Conservation (phyloP, 176 grass and related monocot genomes). For the Oryza officinalis region DNA sequence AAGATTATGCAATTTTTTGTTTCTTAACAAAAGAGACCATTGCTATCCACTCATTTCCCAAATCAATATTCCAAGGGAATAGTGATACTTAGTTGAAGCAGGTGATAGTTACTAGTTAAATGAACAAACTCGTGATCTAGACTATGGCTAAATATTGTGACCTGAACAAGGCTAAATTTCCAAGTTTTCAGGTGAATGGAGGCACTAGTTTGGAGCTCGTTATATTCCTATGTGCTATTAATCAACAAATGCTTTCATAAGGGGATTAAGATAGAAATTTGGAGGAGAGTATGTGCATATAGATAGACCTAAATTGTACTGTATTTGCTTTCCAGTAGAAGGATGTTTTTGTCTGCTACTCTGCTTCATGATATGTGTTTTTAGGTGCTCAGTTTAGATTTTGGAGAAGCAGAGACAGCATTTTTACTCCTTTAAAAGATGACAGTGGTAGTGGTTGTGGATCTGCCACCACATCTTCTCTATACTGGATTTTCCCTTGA, state of each 20-base stretch:
- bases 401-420: constrained; percentile 9
- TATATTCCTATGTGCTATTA: background rate
- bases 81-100: constrained; percentile 1
- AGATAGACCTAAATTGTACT: constrained; percentile 1
- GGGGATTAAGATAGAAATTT: constrained; percentile 10
- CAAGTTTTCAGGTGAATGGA: constrained; percentile 20
- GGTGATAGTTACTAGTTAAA: constrained; percentile 16
- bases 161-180: constrained; percentile 7
- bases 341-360: constrained; percentile 10
- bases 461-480: background rate
- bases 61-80: background rate
- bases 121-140: background rate
- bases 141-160: background rate
- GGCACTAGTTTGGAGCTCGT: background rate
- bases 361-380: constrained; percentile 22
- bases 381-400: background rate
- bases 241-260: background rate
- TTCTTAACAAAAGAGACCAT: background rate
- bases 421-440: background rate
- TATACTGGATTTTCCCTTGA: background rate
- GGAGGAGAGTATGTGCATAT: constrained; percentile 9
- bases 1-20: background rate
- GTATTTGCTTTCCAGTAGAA: constrained; percentile 16
- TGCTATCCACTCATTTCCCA: background rate
- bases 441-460: background rate